A percentile compares a stretch with the other conserved stretches of the same genome.
Evolutionary conservation across 352 stramenopile genomes (phyloP).

Genomic region (Lagenidium sp.): DNA sequence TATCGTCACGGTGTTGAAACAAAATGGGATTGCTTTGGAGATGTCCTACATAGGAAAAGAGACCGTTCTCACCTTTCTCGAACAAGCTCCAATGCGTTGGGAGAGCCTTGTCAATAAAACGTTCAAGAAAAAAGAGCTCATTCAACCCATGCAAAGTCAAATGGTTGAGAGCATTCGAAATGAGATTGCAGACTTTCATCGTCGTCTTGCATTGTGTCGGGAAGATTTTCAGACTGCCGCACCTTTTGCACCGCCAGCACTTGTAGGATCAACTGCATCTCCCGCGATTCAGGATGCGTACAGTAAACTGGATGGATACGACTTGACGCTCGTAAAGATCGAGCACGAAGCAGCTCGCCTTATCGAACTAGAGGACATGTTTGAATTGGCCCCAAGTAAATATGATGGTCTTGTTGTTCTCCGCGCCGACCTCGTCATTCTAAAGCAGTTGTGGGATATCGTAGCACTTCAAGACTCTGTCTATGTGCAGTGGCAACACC

Average conservation of each 20-base stretch:
- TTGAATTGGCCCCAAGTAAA: slow-evolving; percentile 85
- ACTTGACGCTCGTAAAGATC: slow-evolving; percentile 60
- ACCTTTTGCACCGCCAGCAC: slow-evolving; percentile 31
- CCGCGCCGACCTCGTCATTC: slow-evolving; percentile 78
- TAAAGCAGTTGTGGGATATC: slow-evolving; percentile 93
- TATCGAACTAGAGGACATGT: slow-evolving; percentile 92
- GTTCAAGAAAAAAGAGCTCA: slow-evolving; percentile 89
- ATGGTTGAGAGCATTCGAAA: slow-evolving; percentile 78
- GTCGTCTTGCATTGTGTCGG: slow-evolving; percentile 47
- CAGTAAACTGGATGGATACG: slow-evolving; percentile 78
- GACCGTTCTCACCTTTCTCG: slow-evolving; percentile 77
- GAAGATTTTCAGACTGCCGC: slow-evolving; percentile 54
- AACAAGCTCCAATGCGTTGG: slow-evolving; percentile 85
- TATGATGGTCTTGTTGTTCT: slow-evolving; percentile 75
- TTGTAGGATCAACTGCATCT: not conserved
- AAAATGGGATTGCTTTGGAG: slow-evolving; percentile 86
- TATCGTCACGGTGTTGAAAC: slow-evolving; percentile 76
- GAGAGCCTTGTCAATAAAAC: slow-evolving; percentile 91
- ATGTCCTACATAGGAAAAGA: slow-evolving; percentile 80
- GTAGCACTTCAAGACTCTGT: slow-evolving; percentile 79
- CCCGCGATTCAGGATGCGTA: slow-evolving; percentile 67
- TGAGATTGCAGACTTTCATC: slow-evolving; percentile 68
- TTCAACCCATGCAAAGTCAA: slow-evolving; percentile 85
- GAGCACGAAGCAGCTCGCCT: slow-evolving; percentile 79
- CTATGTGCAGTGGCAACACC: slow-evolving; percentile 75